Evolutionary conservation across 108 stramenopile species (phyloP).

Genomic region (Cyclotella atomus): DNA sequence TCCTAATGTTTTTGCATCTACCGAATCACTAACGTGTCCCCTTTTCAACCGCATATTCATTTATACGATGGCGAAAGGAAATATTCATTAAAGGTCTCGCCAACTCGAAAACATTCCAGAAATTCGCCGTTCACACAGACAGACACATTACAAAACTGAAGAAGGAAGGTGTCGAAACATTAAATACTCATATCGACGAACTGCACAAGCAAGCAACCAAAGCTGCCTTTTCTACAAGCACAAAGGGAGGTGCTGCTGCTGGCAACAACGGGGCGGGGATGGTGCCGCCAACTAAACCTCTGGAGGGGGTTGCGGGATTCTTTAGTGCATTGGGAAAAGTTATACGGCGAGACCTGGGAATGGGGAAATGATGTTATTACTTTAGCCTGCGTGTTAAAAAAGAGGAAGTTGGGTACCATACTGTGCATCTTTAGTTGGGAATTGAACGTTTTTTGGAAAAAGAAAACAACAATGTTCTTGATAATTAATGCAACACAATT

Average conservation of each 20-base stretch:
- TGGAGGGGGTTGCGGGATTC: conserved; percentile 79
- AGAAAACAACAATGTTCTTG: too few species aligned
- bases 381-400: neutral
- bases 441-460: too few species aligned
- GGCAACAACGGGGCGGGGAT: neutral
- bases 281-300: conserved; percentile 59
- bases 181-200: conserved; percentile 69
- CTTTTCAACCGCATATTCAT: neutral
- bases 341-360: conserved; percentile 70
- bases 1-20: neutral
- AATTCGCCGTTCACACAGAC: conserved; percentile 81
- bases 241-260: conserved; percentile 16
- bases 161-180: conserved; percentile 67
- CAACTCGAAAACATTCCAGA: conserved; percentile 83
- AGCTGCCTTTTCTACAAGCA: conserved; percentile 20
- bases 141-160: conserved; percentile 65
- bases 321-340: conserved; percentile 78
- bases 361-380: conserved; percentile 12
- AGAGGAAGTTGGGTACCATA: too few species aligned
- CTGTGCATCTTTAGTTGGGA: too few species aligned
- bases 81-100: conserved; percentile 85
- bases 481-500: too few species aligned
- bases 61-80: conserved; percentile 46
- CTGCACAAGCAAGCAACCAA: conserved; percentile 56
- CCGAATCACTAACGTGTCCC: neutral